phyloP scores from a whole-genome alignment of 108 stramenopile species.

The Pelagomonas calceolata region DNA sequence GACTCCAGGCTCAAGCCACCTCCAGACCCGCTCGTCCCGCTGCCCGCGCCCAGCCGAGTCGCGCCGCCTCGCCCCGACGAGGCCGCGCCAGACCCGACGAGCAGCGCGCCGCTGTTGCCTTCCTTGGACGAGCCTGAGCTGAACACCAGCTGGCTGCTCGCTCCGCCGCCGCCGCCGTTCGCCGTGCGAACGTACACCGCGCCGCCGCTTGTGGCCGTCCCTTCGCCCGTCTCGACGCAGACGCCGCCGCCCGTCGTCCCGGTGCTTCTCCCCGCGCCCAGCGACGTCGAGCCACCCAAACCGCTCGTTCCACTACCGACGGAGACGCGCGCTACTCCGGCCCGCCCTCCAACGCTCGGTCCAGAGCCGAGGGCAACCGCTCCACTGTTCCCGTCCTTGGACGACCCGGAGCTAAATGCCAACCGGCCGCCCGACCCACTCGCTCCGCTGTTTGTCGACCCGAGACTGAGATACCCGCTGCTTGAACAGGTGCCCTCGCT shows the following conservation, averaged over 20 bases:
- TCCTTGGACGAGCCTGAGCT: not conserved
- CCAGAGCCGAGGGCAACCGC: not conserved
- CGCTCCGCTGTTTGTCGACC: not conserved
- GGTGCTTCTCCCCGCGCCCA: not conserved
- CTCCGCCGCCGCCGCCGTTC: not conserved
- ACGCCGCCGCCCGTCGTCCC: not conserved
- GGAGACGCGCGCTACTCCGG: not conserved
- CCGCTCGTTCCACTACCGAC: constrained; percentile 1
- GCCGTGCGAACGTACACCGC: not conserved
- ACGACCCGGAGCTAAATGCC: not conserved
- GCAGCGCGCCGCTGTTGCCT: not conserved
- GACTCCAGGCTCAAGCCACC: not conserved
- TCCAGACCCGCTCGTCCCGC: constrained; percentile 2
- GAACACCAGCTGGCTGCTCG: not conserved
- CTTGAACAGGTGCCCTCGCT: not conserved
- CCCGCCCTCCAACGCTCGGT: not conserved
- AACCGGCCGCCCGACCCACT: not conserved
- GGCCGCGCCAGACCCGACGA: not conserved
- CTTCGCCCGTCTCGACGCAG: not conserved
- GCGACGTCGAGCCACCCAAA: not conserved
- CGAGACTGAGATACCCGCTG: not conserved
- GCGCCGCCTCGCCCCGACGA: not conserved
- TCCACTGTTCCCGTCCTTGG: not conserved
- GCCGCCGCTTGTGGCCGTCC: not conserved
- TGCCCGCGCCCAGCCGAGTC: not conserved